A percentile compares a stretch with the other conserved stretches of the same genome.
Evolutionary conservation across 345 rosid species (phyloP).

Genomic region (Eucalyptus guilfoylei): DNA sequence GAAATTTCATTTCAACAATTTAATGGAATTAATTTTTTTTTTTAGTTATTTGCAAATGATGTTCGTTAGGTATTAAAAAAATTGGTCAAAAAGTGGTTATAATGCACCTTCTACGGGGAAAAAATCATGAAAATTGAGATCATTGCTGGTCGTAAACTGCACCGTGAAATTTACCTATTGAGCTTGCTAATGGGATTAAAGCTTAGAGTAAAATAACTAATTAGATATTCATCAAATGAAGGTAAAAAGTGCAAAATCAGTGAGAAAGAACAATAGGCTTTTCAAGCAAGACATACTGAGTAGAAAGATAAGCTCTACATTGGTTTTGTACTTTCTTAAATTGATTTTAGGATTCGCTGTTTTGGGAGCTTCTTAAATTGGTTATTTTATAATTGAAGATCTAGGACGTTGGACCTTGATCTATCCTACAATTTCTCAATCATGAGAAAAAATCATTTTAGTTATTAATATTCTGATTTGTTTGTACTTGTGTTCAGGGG

Average conservation of each 20-base stretch:
- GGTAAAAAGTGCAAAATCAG: no score
- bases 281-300: neutral
- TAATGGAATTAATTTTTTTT: no score
- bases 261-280: no score
- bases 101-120: neutral
- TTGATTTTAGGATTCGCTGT: neutral
- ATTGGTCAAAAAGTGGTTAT: neutral
- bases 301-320: neutral
- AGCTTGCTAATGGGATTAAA: no score
- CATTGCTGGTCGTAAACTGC: neutral
- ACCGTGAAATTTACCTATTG: neutral
- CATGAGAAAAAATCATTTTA: neutral
- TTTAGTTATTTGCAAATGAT: no score
- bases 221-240: no score
- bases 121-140: neutral
- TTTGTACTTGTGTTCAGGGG: neutral
- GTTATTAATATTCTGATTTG: neutral
- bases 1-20: no score
- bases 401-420: no score
- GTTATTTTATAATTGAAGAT: no score
- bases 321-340: neutral
- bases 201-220: no score
- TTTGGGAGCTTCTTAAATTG: no score
- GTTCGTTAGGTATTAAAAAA: no score
- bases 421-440: neutral